These are phyloP conservation scores for Chaetomiaceae sp. DNA, from an alignment of 2,329 filamentous ascomycete genomes.

Conservation along the genomic window DNA sequence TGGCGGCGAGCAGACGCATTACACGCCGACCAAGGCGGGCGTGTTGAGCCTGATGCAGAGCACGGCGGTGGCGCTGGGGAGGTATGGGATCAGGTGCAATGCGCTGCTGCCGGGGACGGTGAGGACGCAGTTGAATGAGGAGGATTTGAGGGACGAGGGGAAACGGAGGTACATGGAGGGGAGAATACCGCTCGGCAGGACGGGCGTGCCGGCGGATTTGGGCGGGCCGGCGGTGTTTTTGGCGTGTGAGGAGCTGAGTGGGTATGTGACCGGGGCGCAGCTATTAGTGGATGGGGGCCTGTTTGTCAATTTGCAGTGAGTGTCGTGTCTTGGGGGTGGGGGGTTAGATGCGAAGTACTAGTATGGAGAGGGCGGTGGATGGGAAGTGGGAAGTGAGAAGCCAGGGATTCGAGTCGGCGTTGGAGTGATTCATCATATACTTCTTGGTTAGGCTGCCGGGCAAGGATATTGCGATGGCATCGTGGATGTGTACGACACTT, in stretches of 20 bases:
- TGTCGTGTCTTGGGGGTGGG: no score
- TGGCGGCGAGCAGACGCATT: conserved; percentile 73
- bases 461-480: no score
- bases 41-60: conserved; percentile 78
- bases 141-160: conserved; percentile 64
- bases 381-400: no score
- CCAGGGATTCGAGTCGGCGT: no score
- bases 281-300: conserved; percentile 80
- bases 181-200: conserved; percentile 69
- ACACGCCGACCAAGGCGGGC: conserved; percentile 84
- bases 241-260: conserved; percentile 69
- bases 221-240: conserved; percentile 81
- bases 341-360: no score
- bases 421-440: no score
- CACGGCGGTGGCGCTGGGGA: conserved; percentile 69
- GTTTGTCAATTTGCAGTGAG: conserved; percentile 81
- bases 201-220: conserved; percentile 67
- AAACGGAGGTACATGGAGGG: conserved; percentile 77
- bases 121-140: conserved; percentile 76
- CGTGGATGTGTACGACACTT: no score
- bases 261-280: conserved; percentile 77
- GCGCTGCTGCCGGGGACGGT: conserved; percentile 79
- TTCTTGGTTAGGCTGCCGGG: no score
- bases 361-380: no score
- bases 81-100: conserved; percentile 73